Evolutionary conservation across 768 basidiomycete genomes (phyloP), one percentile per base, ranked within the genome.

Genomic region (Russula earlei): DNA sequence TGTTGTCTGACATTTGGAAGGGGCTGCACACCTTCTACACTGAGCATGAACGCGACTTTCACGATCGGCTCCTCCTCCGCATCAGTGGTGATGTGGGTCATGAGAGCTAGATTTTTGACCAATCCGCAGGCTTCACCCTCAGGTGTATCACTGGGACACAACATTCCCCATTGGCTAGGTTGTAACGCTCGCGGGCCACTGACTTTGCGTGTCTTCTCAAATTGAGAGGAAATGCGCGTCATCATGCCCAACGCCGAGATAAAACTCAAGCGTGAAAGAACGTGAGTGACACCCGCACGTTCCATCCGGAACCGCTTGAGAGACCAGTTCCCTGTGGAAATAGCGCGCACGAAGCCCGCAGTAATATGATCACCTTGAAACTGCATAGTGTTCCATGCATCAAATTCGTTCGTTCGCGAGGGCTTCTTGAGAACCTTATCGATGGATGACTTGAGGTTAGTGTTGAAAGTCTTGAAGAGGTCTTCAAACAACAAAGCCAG

Each of bases 61-160:
- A 91, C 82, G 52, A 99, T 88, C 1, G 95, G 94, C 57, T 85
- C 90, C 69, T 99, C 96, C 58, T 95, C 93, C 29, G 93, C 95
- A 69, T 98, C 96, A 40, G 96, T 98, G 9, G 96, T 99, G 68
- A 99, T 98, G 70, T 99, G 95, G 3, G 96, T 98, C 96, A 99
- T 99, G 15, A 99, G 75, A 3, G 96, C 96, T 59, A 99, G 73
- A 71, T 99, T 99, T 75, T 99, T 99, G 44, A 99, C 96, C 56
- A 99, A 74, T 24, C 96, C 96, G 67, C 96, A 99, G 17, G 96
- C 96, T 72, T 99, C 96, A 67, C 96, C 96, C 83, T 99, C 96
- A 0, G 96, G 96, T 0, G 96, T 99, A 70, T 99, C 96, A 67
- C 90, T 92, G 0, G 96, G 91, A 72, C 96, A 99, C 19, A 98